Evolutionary conservation across 176 grass and related monocot species (phyloP), one percentile per base, ranked within the genome.

Genomic region (Saccharum officinarum): DNA sequence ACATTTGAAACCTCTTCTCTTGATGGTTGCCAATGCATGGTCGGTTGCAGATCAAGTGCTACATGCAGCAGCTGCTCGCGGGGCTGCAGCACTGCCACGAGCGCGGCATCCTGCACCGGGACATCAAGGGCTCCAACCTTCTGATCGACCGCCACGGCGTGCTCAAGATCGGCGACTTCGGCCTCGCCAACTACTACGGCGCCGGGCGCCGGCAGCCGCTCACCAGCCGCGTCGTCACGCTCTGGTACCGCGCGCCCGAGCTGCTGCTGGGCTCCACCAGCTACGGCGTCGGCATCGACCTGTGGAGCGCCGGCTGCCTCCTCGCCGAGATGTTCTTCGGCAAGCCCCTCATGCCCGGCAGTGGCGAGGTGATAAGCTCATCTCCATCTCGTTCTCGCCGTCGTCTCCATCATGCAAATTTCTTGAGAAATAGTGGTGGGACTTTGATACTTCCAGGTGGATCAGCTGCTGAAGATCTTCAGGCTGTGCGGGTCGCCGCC

Each of bases 391-490:
- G 30, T 60, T 55, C 68, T 22, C 8, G 16, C 2, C 72, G 16
- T 54, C 26, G 1, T 72, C 70, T 3, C 14, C 69, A 2, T 50
- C 72, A 0, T 68, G 14, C 12, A 33, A 6, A 66, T 6, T 15
- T 8, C 64, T 36, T 67, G 30, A 33, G 15, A 67, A 36, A 68
- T 16, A 3, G 16, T 10, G 66, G 8, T 36, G 7, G 30, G 65
- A 69, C 31, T 7, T 54, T 55, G 52, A 1, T 2, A 3, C 33
- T 22, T 52, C 0, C 74, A 92, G 90, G 64, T 92, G 31, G 92
- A 92, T 64, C 92, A 94, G 82, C 87, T 94, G 34, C 62, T 80
- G 9, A 92, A 71, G 76, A 90, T 94, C 73, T 88, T 92, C 88
- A 77, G 16, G 50, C 74, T 94, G 30, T 92, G 87, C 67, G 92